Evolutionary conservation across 768 basidiomycete genomes (phyloP).

Genomic region (Rhodotorula diobovata): DNA sequence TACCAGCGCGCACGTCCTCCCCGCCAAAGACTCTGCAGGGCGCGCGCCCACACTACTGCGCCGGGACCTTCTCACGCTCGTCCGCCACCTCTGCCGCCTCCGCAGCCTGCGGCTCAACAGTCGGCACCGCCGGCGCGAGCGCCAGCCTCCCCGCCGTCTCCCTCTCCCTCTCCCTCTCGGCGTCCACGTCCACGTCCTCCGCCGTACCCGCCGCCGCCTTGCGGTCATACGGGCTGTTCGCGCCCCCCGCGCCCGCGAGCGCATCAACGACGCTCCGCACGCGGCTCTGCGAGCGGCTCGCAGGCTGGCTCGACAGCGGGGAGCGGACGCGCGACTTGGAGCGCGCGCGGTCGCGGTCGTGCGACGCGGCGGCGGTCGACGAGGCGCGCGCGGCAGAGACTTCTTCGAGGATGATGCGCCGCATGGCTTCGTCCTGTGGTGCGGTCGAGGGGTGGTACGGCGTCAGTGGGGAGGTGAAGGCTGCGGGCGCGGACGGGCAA

Average conservation of each 20-base stretch:
- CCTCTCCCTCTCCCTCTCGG: background rate
- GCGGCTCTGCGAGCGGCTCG: background rate
- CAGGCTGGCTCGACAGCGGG: background rate
- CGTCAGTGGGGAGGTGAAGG: background rate
- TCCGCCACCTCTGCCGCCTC: no score
- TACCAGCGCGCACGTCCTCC: no score
- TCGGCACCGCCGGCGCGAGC: no score
- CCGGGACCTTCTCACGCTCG: no score
- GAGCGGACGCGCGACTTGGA: background rate
- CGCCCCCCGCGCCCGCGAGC: background rate
- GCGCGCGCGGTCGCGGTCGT: background rate
- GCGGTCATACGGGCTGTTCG: background rate
- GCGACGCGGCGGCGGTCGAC: background rate
- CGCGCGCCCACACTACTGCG: no score
- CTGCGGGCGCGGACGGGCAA: background rate
- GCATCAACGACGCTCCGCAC: background rate
- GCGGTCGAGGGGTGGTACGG: background rate
- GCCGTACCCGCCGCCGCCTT: background rate
- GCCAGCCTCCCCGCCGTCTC: no score
- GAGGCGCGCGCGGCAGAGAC: background rate
- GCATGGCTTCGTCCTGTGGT: background rate
- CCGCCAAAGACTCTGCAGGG: no score
- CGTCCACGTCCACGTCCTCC: background rate
- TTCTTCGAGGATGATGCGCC: constrained; percentile 7
- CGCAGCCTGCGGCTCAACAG: no score